Percentiles rank a stretch among this genome's conserved stretches.
Evolutionary conservation across 2,329 filamentous ascomycete genomes (phyloP).

Genomic region (Epichloe brachyelytri): DNA sequence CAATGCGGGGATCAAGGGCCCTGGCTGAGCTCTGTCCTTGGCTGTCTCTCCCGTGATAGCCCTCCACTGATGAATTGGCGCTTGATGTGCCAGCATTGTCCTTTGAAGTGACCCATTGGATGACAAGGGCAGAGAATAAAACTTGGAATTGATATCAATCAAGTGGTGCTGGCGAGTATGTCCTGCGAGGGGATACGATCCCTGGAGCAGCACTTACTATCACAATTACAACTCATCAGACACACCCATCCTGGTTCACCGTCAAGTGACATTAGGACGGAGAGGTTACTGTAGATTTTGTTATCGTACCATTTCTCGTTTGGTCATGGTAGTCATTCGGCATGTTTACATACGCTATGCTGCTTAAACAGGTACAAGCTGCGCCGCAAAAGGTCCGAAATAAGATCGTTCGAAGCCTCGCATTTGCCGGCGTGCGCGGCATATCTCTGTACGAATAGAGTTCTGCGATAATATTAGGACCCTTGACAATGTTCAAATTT

Average conservation of each 20-base stretch:
- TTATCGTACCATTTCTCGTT: neutral
- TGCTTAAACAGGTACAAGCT: slow-evolving; percentile 42
- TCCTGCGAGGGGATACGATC: neutral
- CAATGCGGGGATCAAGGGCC: slow-evolving; percentile 2
- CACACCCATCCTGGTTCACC: slow-evolving; percentile 55
- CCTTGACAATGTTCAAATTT: neutral
- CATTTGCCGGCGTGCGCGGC: slow-evolving; percentile 25
- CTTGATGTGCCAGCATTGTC: slow-evolving; percentile 27
- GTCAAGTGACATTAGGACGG: slow-evolving; percentile 42
- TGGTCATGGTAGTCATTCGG: neutral
- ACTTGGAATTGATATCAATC: slow-evolving; percentile 23
- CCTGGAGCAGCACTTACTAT: slow-evolving; percentile 31
- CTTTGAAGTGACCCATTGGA: slow-evolving; percentile 45
- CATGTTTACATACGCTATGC: slow-evolving; percentile 34
- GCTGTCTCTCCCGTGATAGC: slow-evolving; percentile 8
- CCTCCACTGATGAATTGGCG: slow-evolving; percentile 7
- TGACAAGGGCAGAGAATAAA: slow-evolving; percentile 45
- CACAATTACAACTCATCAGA: slow-evolving; percentile 51
- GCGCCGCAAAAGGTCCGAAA: slow-evolving; percentile 47
- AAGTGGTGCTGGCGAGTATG: neutral
- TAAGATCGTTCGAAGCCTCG: slow-evolving; percentile 37
- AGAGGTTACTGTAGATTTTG: slow-evolving; percentile 35
- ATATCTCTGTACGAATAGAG: slow-evolving; percentile 41
- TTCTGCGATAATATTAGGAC: slow-evolving; percentile 19
- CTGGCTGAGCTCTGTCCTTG: neutral